These are phyloP conservation scores for Serpula lacrymans DNA, from an alignment of 768 basidiomycete genomes.

Conservation along the genomic window DNA sequence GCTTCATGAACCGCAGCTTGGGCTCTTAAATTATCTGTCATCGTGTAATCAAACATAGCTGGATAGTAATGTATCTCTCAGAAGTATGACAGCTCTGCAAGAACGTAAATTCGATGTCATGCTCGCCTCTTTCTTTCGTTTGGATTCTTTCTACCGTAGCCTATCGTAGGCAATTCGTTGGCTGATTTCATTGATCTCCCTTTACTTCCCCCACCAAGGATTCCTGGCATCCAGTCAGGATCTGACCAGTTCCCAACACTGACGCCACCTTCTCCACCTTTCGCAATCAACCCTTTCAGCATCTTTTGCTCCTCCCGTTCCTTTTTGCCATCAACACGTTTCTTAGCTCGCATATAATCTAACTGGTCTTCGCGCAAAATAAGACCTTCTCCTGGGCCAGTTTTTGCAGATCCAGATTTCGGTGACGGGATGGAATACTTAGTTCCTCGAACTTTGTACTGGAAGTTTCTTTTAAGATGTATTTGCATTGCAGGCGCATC, in stretches of 20 bases:
- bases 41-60: too few species aligned
- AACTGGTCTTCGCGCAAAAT: slow-evolving; percentile 91
- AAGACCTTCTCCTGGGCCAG: slow-evolving; percentile 74
- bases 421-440: slow-evolving; percentile 91
- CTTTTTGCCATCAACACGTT: slow-evolving; percentile 66
- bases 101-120: slow-evolving; percentile 21
- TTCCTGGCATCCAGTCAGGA: slow-evolving; percentile 90
- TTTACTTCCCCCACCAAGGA: slow-evolving; percentile 71
- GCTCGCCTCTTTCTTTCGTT: slow-evolving; percentile 66
- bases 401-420: slow-evolving; percentile 84
- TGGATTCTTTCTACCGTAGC: slow-evolving; percentile 85
- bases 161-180: slow-evolving; percentile 78
- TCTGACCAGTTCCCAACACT: slow-evolving; percentile 86
- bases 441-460: slow-evolving; percentile 88
- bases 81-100: too few species aligned
- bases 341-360: slow-evolving; percentile 82
- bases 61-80: background rate
- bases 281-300: slow-evolving; percentile 56
- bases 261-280: slow-evolving; percentile 46
- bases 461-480: slow-evolving; percentile 95
- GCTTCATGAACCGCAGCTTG: slow-evolving; percentile 91
- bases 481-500: slow-evolving; percentile 73
- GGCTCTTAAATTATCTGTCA: slow-evolving; percentile 43
- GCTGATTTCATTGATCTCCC: slow-evolving; percentile 51
- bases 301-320: slow-evolving; percentile 71